Evolutionary conservation across 208 protist species (phyloP).

Genomic region (Trypanosoma lewisi): DNA sequence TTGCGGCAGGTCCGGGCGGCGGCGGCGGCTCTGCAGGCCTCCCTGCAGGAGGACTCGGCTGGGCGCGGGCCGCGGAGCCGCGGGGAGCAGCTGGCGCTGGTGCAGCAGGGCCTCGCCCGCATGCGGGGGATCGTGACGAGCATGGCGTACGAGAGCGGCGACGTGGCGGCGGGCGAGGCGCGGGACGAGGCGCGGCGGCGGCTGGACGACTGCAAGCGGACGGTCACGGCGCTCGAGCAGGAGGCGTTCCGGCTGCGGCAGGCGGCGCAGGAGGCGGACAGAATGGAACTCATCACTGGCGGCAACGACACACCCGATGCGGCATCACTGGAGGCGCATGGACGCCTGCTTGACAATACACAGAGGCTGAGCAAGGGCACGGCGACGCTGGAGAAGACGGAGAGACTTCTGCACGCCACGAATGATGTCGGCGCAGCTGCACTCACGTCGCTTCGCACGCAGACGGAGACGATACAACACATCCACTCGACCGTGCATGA

Average conservation of each 20-base stretch:
- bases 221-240: slow-evolving; percentile 33
- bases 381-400: slow-evolving; percentile 46
- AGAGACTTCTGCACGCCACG: slow-evolving; percentile 47
- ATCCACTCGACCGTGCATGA: slow-evolving; percentile 50
- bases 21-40: slow-evolving; percentile 27
- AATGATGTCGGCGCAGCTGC: slow-evolving; percentile 47
- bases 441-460: slow-evolving; percentile 43
- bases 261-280: slow-evolving; percentile 44
- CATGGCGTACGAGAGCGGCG: slow-evolving; percentile 71
- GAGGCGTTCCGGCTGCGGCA: slow-evolving; percentile 41
- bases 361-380: slow-evolving; percentile 59
- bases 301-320: slow-evolving; percentile 39
- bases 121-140: slow-evolving; percentile 60
- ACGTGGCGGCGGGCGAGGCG: slow-evolving; percentile 24
- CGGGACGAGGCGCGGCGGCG: slow-evolving; percentile 29
- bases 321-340: slow-evolving; percentile 35
- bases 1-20: slow-evolving; percentile 28
- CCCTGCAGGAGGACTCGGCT: slow-evolving; percentile 35
- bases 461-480: slow-evolving; percentile 65
- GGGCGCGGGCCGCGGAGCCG: slow-evolving; percentile 30
- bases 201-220: slow-evolving; percentile 39
- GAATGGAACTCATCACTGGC: slow-evolving; percentile 40
- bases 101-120: slow-evolving; percentile 46
- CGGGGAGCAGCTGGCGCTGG: not conserved
- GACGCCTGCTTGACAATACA: slow-evolving; percentile 51